These are phyloP conservation scores for Spiraea crenata DNA, from an alignment of 331 rosid genomes.

Conservation along the genomic window DNA sequence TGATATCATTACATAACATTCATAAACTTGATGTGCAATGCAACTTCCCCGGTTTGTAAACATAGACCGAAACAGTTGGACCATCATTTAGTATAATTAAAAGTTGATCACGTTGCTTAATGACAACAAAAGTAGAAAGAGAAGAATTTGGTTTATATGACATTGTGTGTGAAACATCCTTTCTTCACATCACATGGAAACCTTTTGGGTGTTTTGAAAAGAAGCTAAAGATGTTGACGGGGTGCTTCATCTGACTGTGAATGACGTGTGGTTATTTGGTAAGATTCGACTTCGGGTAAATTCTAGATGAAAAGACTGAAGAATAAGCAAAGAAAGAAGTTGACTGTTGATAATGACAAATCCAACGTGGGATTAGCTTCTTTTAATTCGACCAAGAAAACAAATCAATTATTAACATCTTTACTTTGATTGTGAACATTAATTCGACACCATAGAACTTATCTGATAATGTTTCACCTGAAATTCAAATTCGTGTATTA, in stretches of 20 bases:
- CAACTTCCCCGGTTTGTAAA: no score
- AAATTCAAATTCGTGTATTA: no score
- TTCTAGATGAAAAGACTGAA: neutral
- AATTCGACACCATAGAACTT: neutral
- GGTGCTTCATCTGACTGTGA: neutral
- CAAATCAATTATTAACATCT: neutral
- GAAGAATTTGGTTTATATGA: neutral
- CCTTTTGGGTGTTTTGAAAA: neutral
- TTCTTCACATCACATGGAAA: conserved; percentile 8
- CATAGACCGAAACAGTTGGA: no score
- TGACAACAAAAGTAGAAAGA: neutral
- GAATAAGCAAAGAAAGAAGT: neutral
- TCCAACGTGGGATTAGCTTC: neutral
- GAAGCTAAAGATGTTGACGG: conserved; percentile 6
- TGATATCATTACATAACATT: no score
- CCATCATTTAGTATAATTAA: neutral
- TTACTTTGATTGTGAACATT: neutral
- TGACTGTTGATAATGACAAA: neutral
- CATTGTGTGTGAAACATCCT: neutral
- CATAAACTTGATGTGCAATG: no score
- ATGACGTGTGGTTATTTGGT: neutral
- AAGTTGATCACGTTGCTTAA: neutral
- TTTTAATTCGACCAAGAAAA: neutral
- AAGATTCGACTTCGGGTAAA: neutral
- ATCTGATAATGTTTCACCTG: no score